A percentile compares a stretch with the other conserved stretches of the same genome.
These are phyloP conservation scores for Spergularia marina DNA, from an alignment of 148 eudicot species.

Conservation along the genomic window DNA sequence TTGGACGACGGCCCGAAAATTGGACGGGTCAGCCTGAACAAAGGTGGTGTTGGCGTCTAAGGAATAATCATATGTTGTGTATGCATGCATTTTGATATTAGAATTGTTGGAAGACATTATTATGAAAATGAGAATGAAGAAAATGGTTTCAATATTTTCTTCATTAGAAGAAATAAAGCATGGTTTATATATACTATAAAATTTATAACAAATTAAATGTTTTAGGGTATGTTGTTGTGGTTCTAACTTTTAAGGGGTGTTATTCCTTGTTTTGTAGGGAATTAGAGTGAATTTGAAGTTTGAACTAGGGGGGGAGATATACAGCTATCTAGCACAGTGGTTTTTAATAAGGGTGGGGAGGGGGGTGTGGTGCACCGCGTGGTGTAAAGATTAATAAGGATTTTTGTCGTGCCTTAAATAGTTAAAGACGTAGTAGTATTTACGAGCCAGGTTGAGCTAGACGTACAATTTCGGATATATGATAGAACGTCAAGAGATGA, in stretches of 20 bases:
- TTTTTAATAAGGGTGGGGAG: background rate
- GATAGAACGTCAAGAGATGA: too few relatives aligned
- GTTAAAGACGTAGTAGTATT: too few relatives aligned
- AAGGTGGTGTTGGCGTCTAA: conserved; percentile 30
- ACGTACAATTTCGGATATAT: too few relatives aligned
- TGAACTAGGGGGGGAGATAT: background rate
- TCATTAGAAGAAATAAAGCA: background rate
- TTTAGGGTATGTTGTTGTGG: background rate
- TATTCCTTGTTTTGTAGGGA: conserved; percentile 8
- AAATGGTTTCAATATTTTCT: background rate
- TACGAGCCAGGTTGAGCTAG: too few relatives aligned
- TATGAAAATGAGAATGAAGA: background rate
- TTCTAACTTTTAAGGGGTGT: background rate
- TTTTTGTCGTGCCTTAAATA: conserved; percentile 26
- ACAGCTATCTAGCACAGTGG: conserved; percentile 15
- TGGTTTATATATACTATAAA: too few relatives aligned
- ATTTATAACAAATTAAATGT: too few relatives aligned
- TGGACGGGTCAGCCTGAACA: conserved; percentile 35
- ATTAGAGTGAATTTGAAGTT: background rate
- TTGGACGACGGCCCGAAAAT: conserved; percentile 32
- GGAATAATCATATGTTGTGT: conserved; percentile 10
- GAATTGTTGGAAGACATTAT: conserved; percentile 19
- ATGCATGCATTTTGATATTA: conserved; percentile 19
- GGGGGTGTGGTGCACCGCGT: conserved; percentile 9
- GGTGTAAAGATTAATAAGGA: conserved; percentile 5